phyloP scores from a whole-genome alignment of 257 asterid species.

The Solanum sejunctum region DNA sequence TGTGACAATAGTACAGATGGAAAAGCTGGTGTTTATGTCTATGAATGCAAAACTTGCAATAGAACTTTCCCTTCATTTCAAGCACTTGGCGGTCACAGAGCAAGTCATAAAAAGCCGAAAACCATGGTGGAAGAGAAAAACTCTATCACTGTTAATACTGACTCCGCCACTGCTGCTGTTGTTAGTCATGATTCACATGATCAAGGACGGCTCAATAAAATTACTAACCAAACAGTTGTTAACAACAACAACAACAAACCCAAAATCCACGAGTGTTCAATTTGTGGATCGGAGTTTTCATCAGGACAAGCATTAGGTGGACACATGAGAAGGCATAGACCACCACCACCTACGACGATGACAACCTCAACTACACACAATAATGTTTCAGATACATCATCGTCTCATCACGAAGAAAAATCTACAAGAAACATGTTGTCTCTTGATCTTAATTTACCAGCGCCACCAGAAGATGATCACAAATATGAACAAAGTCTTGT shows the following conservation, averaged over 20 bases:
- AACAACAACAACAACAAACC: neutral
- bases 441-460: constrained; percentile 5
- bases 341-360: neutral
- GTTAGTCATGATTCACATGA: neutral
- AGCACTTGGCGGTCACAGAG: constrained; percentile 86
- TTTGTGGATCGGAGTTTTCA: constrained; percentile 1
- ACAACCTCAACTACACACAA: neutral
- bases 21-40: constrained; percentile 20
- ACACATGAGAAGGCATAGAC: constrained; percentile 5
- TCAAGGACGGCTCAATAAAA: neutral
- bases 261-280: constrained; percentile 4
- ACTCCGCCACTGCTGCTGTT: neutral
- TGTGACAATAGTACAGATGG: neutral
- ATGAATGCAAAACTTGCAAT: constrained; percentile 74
- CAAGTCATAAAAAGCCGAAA: constrained; percentile 70
- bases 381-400: neutral
- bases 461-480: constrained; percentile 3
- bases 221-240: neutral
- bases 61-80: constrained; percentile 66
- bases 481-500: constrained; percentile 8
- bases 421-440: neutral
- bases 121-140: neutral
- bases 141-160: neutral
- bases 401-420: neutral
- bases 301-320: constrained; percentile 6